These are phyloP conservation scores for Basidiobolus meristosporus DNA, from an alignment of 371 early-diverging fungal genomes.

Conservation along the genomic window DNA sequence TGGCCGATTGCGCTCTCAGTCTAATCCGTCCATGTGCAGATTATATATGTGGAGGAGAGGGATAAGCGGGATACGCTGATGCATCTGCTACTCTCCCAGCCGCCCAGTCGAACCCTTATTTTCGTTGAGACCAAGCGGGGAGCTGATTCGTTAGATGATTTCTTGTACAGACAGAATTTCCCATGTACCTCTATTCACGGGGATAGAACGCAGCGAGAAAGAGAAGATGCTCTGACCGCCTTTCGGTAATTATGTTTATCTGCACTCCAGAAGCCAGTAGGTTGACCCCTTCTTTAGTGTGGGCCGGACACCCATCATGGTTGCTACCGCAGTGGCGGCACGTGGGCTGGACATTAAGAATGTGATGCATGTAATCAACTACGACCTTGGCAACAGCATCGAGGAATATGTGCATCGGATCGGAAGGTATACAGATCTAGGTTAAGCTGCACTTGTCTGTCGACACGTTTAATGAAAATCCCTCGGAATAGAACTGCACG, in stretches of 20 bases:
- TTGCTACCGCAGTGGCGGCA: slow-evolving; percentile 97
- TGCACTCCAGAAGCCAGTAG: slow-evolving; percentile 3
- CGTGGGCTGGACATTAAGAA: slow-evolving; percentile 97
- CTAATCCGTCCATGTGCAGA: neutral
- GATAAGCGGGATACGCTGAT: slow-evolving; percentile 3
- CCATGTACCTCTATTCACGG: slow-evolving; percentile 54
- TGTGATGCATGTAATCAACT: slow-evolving; percentile 92
- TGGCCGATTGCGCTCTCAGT: neutral
- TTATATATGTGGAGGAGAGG: slow-evolving; percentile 3
- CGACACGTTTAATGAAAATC: slow-evolving; percentile 75
- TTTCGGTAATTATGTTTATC: slow-evolving; percentile 36
- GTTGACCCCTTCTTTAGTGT: neutral
- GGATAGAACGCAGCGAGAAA: slow-evolving; percentile 53
- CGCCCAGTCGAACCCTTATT: slow-evolving; percentile 25
- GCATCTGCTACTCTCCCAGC: slow-evolving; percentile 2
- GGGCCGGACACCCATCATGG: slow-evolving; percentile 16
- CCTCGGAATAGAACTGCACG: slow-evolving; percentile 95
- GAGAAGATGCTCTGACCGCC: slow-evolving; percentile 53
- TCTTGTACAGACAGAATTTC: slow-evolving; percentile 38
- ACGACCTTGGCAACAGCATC: slow-evolving; percentile 92
- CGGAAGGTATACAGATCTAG: neutral
- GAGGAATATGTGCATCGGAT: slow-evolving; percentile 13
- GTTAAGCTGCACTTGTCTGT: neutral
- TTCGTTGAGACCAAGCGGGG: slow-evolving; percentile 68
- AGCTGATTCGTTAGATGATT: slow-evolving; percentile 61